A percentile compares a stretch with the other conserved stretches of the same genome.
Evolutionary conservation across 176 grass and related monocot genomes (phyloP).

Genomic region (Pharus latifolius): DNA sequence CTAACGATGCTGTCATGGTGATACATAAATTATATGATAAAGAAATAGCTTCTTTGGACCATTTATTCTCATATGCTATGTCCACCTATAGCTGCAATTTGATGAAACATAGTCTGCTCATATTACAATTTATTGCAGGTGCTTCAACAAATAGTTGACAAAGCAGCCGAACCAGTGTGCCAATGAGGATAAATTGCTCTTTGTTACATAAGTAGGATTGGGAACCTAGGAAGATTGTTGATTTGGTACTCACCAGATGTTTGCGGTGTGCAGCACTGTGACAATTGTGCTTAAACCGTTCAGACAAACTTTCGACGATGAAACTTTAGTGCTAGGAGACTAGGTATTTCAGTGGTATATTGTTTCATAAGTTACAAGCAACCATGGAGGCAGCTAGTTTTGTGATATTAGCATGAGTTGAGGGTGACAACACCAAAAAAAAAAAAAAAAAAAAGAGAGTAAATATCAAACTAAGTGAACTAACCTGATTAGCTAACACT

Average conservation of each 20-base stretch:
- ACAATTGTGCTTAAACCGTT: too few species aligned
- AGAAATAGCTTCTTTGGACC: not conserved
- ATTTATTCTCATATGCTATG: too few species aligned
- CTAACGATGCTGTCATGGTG: not conserved
- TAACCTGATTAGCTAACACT: constrained; percentile 59
- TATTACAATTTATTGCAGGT: not conserved
- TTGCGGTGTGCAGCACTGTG: too few species aligned
- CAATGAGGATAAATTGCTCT: not conserved
- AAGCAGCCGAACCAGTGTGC: too few species aligned
- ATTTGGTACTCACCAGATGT: too few species aligned
- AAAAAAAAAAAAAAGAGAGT: not conserved
- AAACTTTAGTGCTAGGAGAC: not conserved
- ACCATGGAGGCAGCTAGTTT: not conserved
- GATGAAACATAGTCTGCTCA: not conserved
- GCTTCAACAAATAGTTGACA: constrained; percentile 3
- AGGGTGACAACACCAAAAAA: not conserved
- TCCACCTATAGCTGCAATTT: not conserved
- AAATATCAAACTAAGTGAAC: constrained; percentile 12
- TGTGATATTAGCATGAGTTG: not conserved
- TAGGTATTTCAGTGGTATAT: not conserved
- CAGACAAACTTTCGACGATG: not conserved
- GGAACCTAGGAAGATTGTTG: not conserved
- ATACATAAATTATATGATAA: constrained; percentile 10
- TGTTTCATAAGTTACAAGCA: not conserved
- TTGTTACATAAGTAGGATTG: not conserved